phyloP scores from a whole-genome alignment of 768 basidiomycete genomes.

The Sporobolomyces pararoseus region DNA sequence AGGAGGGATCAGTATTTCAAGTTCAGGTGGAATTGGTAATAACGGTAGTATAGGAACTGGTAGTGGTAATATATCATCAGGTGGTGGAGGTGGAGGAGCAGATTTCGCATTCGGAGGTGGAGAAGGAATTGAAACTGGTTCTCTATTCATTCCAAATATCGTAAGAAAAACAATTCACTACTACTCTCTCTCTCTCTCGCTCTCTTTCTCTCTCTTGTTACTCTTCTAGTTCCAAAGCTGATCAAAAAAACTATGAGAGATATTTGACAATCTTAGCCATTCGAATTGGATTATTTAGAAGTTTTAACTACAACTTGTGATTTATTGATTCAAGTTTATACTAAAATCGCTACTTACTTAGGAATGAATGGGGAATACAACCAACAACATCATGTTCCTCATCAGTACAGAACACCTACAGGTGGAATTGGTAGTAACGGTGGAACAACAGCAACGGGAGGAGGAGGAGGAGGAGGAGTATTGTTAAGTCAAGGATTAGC shows the following conservation, averaged over 20 bases:
- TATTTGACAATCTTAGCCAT: conserved; percentile 73
- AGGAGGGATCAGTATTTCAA: not conserved
- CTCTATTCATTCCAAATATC: conserved; percentile 11
- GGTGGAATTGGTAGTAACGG: too few relatives aligned
- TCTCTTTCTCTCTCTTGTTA: too few relatives aligned
- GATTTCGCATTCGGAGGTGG: conserved; percentile 6
- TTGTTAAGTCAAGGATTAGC: conserved; percentile 50
- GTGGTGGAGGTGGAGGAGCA: not conserved
- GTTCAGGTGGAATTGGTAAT: too few relatives aligned
- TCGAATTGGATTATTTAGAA: conserved; percentile 82
- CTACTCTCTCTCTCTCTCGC: too few relatives aligned
- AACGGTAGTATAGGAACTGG: too few relatives aligned
- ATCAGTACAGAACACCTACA: conserved; percentile 50
- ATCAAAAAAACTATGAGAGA: too few relatives aligned
- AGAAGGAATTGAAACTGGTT: not conserved
- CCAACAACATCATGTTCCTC: too few relatives aligned
- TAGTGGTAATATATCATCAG: not conserved
- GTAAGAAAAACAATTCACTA: not conserved
- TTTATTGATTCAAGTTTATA: conserved; percentile 82
- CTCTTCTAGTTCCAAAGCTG: not conserved
- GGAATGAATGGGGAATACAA: too few relatives aligned
- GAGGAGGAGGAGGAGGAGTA: conserved; percentile 7
- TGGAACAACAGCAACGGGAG: not conserved
- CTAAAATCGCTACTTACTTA: conserved; percentile 75
- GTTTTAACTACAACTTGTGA: conserved; percentile 82